These are phyloP conservation scores for Talaromyces wortmannii DNA, from an alignment of 495 filamentous ascomycete genomes.

Conservation along the genomic window DNA sequence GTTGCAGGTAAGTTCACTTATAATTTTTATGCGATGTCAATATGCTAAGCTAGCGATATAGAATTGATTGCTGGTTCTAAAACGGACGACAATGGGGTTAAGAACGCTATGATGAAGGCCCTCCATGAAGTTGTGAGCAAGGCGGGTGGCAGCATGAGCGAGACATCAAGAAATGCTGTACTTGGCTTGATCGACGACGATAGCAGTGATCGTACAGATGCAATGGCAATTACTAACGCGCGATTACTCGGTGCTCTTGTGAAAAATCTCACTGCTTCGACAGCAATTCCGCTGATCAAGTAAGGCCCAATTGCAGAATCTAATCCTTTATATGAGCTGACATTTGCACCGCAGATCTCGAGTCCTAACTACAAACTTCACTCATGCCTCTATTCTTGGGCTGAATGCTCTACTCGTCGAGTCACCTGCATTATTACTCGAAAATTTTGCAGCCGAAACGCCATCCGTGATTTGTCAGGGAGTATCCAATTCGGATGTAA, in stretches of 20 bases:
- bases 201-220: conserved; percentile 59
- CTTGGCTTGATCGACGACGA: conserved; percentile 83
- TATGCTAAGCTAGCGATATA: conserved; percentile 22
- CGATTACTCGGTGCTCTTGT: conserved; percentile 82
- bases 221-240: conserved; percentile 82
- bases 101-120: conserved; percentile 95
- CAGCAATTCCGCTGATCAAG: conserved; percentile 65
- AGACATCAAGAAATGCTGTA: conserved; percentile 73
- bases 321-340: not conserved
- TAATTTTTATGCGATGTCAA: conserved; percentile 1
- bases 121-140: conserved; percentile 94
- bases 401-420: conserved; percentile 85
- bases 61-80: conserved; percentile 92
- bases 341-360: conserved; percentile 43
- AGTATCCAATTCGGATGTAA: conserved; percentile 67
- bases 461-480: conserved; percentile 72
- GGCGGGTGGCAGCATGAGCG: conserved; percentile 89
- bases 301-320: conserved; percentile 18
- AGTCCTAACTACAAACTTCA: conserved; percentile 65
- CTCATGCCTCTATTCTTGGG: conserved; percentile 63
- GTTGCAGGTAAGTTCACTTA: conserved; percentile 41
- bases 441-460: conserved; percentile 63
- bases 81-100: conserved; percentile 81
- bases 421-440: conserved; percentile 58
- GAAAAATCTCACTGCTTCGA: conserved; percentile 66